phyloP scores from a whole-genome alignment of 495 filamentous ascomycete genomes.

The Choiromyces venosus region DNA sequence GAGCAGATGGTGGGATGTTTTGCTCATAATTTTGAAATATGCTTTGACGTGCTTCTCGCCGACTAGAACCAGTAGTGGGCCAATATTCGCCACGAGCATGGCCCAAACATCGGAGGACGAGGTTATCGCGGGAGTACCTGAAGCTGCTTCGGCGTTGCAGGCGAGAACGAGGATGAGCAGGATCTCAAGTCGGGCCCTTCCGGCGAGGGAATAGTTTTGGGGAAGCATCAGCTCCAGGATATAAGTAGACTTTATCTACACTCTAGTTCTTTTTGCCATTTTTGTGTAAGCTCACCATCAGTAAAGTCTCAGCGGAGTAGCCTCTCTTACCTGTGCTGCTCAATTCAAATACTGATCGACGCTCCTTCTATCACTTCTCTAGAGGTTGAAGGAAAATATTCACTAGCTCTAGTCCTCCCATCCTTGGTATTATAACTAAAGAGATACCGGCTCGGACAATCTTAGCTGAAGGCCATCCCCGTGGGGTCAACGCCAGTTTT shows the following conservation, averaged over 20 bases:
- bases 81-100: constrained; percentile 9
- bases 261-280: background rate
- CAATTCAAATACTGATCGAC: background rate
- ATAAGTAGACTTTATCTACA: background rate
- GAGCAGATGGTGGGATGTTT: constrained; percentile 1
- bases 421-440: background rate
- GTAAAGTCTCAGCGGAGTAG: background rate
- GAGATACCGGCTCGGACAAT: too few relatives aligned
- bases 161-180: background rate
- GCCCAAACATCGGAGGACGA: constrained; percentile 14
- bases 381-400: background rate
- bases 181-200: background rate
- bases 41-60: constrained; percentile 14
- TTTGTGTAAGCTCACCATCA: background rate
- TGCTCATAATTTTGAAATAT: constrained; percentile 18
- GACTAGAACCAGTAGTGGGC: constrained; percentile 8
- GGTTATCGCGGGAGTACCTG: background rate
- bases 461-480: background rate
- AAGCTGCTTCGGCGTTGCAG: background rate
- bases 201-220: background rate
- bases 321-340: background rate
- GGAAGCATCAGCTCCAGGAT: background rate
- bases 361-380: background rate
- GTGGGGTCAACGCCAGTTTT: background rate
- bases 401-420: background rate